phyloP scores from a whole-genome alignment of 768 basidiomycete species.

The Boletales sp. region DNA sequence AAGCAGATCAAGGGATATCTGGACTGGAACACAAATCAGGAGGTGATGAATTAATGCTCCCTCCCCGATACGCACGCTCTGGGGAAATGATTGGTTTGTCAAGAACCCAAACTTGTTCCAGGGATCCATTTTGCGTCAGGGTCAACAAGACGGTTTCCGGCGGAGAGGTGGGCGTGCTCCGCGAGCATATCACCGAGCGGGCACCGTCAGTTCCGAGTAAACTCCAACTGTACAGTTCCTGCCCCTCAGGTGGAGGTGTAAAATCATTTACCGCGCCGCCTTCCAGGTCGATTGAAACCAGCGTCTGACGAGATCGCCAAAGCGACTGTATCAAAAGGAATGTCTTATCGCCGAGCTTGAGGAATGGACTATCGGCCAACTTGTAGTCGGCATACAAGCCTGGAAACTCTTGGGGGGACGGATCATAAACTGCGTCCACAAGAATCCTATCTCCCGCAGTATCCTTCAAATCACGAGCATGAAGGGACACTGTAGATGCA shows the following conservation, averaged over 20 bases:
- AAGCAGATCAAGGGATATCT: conserved; percentile 39
- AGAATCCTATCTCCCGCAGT: conserved; percentile 22
- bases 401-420: conserved; percentile 45
- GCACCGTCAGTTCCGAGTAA: conserved; percentile 48
- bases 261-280: conserved; percentile 39
- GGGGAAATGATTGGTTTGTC: conserved; percentile 39
- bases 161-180: conserved; percentile 47
- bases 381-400: conserved; percentile 57
- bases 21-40: conserved; percentile 32
- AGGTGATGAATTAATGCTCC: not conserved
- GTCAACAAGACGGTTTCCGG: conserved; percentile 49
- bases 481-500: conserved; percentile 49
- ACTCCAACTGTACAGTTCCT: conserved; percentile 47
- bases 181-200: conserved; percentile 41
- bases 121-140: conserved; percentile 21
- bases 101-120: conserved; percentile 37
- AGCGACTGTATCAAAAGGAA: conserved; percentile 40
- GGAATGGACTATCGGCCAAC: conserved; percentile 41
- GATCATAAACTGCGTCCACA: conserved; percentile 41
- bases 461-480: conserved; percentile 37
- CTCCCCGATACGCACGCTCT: conserved; percentile 31
- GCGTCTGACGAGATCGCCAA: conserved; percentile 52
- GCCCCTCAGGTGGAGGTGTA: conserved; percentile 9
- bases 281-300: conserved; percentile 43
- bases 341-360: conserved; percentile 21